Percentiles rank a stretch among this genome's conserved stretches.
phyloP scores from a whole-genome alignment of 495 filamentous ascomycete species.

The Pseudoneurospora amorphoporcata region DNA sequence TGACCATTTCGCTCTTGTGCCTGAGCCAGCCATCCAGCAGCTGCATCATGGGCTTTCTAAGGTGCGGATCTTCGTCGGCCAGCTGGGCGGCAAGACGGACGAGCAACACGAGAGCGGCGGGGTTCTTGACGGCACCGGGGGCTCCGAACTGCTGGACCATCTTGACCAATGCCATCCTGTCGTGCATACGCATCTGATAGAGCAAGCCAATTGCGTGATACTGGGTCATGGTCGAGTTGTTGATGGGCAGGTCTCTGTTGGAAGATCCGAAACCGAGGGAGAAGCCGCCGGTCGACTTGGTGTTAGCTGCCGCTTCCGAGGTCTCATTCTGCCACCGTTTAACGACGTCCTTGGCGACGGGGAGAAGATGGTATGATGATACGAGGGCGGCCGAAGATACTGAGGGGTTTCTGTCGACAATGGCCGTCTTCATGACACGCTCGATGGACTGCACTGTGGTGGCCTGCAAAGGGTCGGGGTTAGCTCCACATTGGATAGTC shows the following conservation, averaged over 20 bases:
- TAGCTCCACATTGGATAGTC: background rate
- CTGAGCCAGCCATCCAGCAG: slow-evolving; percentile 92
- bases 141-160: slow-evolving; percentile 98
- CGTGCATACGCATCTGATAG: slow-evolving; percentile 95
- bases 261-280: slow-evolving; percentile 78
- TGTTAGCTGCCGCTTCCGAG: slow-evolving; percentile 85
- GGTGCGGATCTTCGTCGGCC: slow-evolving; percentile 79
- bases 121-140: slow-evolving; percentile 86
- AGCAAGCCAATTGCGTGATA: slow-evolving; percentile 97
- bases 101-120: slow-evolving; percentile 81
- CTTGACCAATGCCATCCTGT: slow-evolving; percentile 98
- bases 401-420: slow-evolving; percentile 97
- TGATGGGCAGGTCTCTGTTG: slow-evolving; percentile 57
- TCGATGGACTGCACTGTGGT: slow-evolving; percentile 98
- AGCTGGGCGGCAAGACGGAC: slow-evolving; percentile 90
- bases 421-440: slow-evolving; percentile 96
- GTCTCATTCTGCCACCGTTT: slow-evolving; percentile 98
- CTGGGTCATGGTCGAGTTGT: slow-evolving; percentile 87
- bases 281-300: slow-evolving; percentile 81
- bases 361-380: slow-evolving; percentile 95
- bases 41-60: slow-evolving; percentile 90
- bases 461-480: slow-evolving; percentile 41
- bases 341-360: slow-evolving; percentile 89
- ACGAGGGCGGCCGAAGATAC: slow-evolving; percentile 95
- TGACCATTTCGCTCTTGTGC: slow-evolving; percentile 99